Evolutionary conservation across 768 basidiomycete genomes (phyloP).

Genomic region (Rhodocollybia butyracea): DNA sequence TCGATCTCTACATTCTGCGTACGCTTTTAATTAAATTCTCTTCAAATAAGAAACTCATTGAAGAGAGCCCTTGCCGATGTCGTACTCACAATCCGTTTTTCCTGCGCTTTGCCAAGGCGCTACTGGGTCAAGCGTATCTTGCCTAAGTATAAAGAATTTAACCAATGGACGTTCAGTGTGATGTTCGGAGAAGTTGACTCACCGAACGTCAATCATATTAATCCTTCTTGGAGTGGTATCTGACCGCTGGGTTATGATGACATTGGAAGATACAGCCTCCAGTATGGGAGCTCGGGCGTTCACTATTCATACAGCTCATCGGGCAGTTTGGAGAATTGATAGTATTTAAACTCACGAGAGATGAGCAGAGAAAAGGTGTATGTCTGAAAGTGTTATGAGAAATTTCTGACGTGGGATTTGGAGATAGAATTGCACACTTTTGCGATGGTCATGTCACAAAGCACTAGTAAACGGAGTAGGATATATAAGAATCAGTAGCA

Average conservation of each 20-base stretch:
- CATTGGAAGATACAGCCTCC: background rate
- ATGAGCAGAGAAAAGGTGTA: conserved; percentile 2
- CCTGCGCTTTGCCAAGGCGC: too few species aligned
- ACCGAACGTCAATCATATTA: background rate
- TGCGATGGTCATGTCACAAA: conserved; percentile 2
- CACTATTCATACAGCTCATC: background rate
- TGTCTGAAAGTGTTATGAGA: background rate
- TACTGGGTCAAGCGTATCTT: too few species aligned
- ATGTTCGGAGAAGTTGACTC: too few species aligned
- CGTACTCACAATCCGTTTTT: background rate
- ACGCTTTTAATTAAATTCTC: background rate
- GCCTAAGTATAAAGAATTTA: too few species aligned
- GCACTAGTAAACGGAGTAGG: background rate
- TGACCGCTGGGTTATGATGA: background rate
- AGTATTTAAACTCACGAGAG: background rate
- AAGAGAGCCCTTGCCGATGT: background rate
- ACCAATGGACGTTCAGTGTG: too few species aligned
- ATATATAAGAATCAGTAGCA: too few species aligned
- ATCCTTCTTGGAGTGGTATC: background rate
- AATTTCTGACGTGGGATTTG: background rate
- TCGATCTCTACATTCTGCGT: background rate
- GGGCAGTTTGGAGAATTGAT: background rate
- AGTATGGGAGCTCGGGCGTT: background rate
- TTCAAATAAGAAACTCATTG: background rate
- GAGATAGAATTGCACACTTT: background rate